These are phyloP conservation scores for Hermanozyma aechmeae DNA, from an alignment of 805 yeast genomes.

Conservation along the genomic window DNA sequence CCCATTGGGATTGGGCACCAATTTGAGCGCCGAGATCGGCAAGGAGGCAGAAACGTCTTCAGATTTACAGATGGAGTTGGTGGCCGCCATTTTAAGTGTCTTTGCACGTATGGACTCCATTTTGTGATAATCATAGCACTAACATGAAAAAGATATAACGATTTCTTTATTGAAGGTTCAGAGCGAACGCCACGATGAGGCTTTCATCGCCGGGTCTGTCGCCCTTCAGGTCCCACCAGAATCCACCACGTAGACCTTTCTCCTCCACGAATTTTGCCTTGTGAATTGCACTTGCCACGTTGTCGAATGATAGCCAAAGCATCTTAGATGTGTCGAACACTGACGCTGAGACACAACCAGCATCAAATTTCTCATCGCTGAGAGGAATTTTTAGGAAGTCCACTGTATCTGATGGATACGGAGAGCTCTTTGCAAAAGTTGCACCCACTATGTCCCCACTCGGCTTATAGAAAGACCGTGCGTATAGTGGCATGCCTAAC, in stretches of 20 bases:
- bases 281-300: constrained; percentile 34
- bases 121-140: constrained; percentile 36
- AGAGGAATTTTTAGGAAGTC: constrained; percentile 50
- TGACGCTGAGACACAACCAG: constrained; percentile 34
- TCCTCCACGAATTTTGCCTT: constrained; percentile 54
- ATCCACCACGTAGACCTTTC: constrained; percentile 63
- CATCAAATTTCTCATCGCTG: constrained; percentile 43
- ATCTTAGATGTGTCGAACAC: constrained; percentile 6
- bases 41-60: constrained; percentile 43
- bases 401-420: constrained; percentile 35
- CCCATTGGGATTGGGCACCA: constrained; percentile 62
- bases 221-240: constrained; percentile 95
- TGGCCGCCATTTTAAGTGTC: constrained; percentile 87
- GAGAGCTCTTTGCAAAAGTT: too few relatives aligned
- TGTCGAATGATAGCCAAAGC: constrained; percentile 50
- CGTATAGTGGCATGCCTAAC: constrained; percentile 86
- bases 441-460: too few relatives aligned
- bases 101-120: constrained; percentile 90
- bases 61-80: constrained; percentile 72
- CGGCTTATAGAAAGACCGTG: constrained; percentile 33
- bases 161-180: background rate
- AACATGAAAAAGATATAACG: too few relatives aligned
- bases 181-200: background rate
- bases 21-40: constrained; percentile 49
- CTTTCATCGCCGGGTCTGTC: too few relatives aligned